These are phyloP conservation scores for Pulveroboletus sp. DNA, from an alignment of 768 basidiomycete genomes.

Conservation along the genomic window DNA sequence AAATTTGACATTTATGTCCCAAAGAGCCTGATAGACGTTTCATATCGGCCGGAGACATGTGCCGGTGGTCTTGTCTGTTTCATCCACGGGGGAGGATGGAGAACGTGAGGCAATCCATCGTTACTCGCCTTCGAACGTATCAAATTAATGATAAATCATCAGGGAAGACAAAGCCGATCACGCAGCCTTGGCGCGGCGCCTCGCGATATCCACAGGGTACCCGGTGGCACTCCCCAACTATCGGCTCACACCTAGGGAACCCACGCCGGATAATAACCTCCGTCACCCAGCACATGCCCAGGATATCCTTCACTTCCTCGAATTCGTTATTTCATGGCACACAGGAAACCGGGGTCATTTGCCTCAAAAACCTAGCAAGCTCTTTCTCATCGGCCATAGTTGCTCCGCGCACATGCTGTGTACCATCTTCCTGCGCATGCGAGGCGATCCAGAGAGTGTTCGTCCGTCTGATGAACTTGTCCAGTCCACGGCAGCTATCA, in stretches of 20 bases:
- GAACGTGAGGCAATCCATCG: conserved; percentile 46
- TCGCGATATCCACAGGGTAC: conserved; percentile 46
- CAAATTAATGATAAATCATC: conserved; percentile 6
- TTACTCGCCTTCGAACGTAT: neutral
- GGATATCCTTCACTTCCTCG: conserved; percentile 61
- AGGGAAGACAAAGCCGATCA: conserved; percentile 75
- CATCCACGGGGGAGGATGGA: conserved; percentile 84
- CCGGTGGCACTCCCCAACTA: conserved; percentile 77
- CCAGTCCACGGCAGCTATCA: conserved; percentile 49
- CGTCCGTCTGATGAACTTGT: conserved; percentile 41
- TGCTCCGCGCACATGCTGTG: conserved; percentile 79
- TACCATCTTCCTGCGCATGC: conserved; percentile 59
- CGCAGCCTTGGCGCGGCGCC: conserved; percentile 45
- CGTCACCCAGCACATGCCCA: conserved; percentile 68
- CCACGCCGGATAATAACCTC: conserved; percentile 36
- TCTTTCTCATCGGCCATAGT: conserved; percentile 75
- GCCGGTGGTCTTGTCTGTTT: conserved; percentile 69
- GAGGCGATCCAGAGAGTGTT: conserved; percentile 28
- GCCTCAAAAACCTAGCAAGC: conserved; percentile 36
- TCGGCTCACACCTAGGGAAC: conserved; percentile 53
- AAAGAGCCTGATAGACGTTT: neutral
- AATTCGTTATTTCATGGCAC: conserved; percentile 49
- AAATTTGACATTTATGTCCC: conserved; percentile 57
- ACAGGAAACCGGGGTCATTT: conserved; percentile 10
- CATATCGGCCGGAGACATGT: neutral